phyloP scores from a whole-genome alignment of 2,329 filamentous ascomycete species.

The Hypoxylon sp. region DNA sequence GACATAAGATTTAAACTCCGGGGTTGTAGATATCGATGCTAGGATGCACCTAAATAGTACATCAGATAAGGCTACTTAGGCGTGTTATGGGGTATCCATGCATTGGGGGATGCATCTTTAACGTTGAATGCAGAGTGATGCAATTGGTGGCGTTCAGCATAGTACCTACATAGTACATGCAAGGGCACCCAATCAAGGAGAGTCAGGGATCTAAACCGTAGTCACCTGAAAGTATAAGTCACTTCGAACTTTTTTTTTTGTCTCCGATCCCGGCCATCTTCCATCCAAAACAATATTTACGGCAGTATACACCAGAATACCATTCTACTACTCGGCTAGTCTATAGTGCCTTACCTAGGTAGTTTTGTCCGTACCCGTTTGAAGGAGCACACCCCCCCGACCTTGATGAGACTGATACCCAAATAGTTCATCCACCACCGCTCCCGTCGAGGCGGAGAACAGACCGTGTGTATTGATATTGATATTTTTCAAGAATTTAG shows the following conservation, averaged over 20 bases:
- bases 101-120: not conserved
- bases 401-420: conserved; percentile 4
- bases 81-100: not conserved
- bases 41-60: no score
- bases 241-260: conserved; percentile 39
- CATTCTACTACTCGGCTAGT: no score
- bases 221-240: conserved; percentile 12
- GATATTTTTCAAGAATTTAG: not conserved
- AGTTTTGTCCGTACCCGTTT: not conserved
- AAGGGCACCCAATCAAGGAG: conserved; percentile 16
- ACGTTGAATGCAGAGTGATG: conserved; percentile 8
- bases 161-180: conserved; percentile 3
- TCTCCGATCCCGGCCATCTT: conserved; percentile 47
- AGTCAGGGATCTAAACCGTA: not conserved
- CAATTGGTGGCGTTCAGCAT: not conserved
- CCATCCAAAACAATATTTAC: conserved; percentile 13
- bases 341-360: not conserved
- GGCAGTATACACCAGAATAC: no score
- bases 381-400: not conserved
- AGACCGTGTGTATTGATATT: not conserved
- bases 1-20: no score
- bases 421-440: not conserved
- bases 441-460: not conserved
- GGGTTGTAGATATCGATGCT: no score
- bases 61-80: not conserved